Percentiles rank a stretch among this genome's conserved stretches.
Evolutionary conservation across 164 flowering plant species (phyloP).

Genomic region (Macadamia tetraphylla): DNA sequence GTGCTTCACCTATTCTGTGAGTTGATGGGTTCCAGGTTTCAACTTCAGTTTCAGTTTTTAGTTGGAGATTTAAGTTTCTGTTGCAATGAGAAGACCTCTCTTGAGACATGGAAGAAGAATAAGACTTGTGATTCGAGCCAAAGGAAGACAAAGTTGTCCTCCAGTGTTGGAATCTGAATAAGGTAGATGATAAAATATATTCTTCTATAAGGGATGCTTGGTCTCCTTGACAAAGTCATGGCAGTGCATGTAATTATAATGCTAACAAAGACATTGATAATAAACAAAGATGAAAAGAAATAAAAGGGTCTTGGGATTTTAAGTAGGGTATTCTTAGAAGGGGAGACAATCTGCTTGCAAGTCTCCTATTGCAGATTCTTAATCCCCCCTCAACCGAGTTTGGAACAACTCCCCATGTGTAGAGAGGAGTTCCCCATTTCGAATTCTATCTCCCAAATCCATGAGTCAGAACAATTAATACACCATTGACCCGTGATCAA

Average conservation of each 20-base stretch:
- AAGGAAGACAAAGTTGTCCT: conserved; percentile 55
- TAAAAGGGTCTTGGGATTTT: conserved; percentile 13
- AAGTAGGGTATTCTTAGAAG: neutral
- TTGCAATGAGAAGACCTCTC: conserved; percentile 3
- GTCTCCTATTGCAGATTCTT: neutral
- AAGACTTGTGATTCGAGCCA: conserved; percentile 34
- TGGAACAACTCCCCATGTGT: too few species aligned
- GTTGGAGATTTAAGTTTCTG: neutral
- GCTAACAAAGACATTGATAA: neutral
- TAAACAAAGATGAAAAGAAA: neutral
- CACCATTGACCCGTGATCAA: too few species aligned
- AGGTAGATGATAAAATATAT: conserved; percentile 11
- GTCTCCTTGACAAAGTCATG: conserved; percentile 24
- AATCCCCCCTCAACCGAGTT: too few species aligned
- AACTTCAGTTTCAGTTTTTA: neutral
- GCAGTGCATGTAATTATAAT: conserved; percentile 2
- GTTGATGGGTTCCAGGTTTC: neutral
- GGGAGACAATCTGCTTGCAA: conserved; percentile 9
- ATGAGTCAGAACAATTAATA: too few species aligned
- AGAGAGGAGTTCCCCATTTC: too few species aligned
- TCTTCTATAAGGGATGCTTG: conserved; percentile 20
- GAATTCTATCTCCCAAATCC: too few species aligned
- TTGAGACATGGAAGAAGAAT: conserved; percentile 9
- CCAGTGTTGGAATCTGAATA: conserved; percentile 38
- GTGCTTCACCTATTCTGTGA: neutral